Percentiles rank a stretch among this genome's conserved stretches.
Conservation (phyloP, 257 asterid genomes). For the Parsonsia alboflavescens region DNA sequence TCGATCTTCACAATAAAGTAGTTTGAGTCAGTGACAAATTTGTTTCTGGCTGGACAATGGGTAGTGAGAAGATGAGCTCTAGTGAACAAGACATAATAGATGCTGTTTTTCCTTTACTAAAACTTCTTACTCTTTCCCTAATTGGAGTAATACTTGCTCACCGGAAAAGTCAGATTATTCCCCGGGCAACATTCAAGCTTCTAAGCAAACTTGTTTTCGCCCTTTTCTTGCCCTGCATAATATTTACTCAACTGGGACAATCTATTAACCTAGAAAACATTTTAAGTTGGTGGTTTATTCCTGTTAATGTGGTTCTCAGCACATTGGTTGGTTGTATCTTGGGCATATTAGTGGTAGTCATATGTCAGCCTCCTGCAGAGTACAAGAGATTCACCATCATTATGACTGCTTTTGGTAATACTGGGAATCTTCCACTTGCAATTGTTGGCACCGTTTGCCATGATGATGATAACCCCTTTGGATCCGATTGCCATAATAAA, state of each 20-base stretch:
- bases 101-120: slow-evolving; percentile 36
- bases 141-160: slow-evolving; percentile 32
- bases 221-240: slow-evolving; percentile 43
- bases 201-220: slow-evolving; percentile 41
- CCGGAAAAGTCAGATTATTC: slow-evolving; percentile 21
- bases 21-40: background rate
- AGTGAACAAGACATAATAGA: slow-evolving; percentile 18
- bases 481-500: slow-evolving; percentile 27
- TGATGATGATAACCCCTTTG: slow-evolving; percentile 27
- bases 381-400: slow-evolving; percentile 33
- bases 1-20: background rate
- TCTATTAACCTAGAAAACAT: slow-evolving; percentile 27
- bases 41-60: slow-evolving; percentile 9
- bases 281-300: slow-evolving; percentile 43
- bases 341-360: slow-evolving; percentile 32
- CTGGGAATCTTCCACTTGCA: slow-evolving; percentile 37
- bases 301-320: slow-evolving; percentile 36
- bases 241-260: slow-evolving; percentile 34
- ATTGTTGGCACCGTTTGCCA: slow-evolving; percentile 38
- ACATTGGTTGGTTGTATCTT: slow-evolving; percentile 28
- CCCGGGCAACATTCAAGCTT: slow-evolving; percentile 38
- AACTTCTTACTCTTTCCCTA: slow-evolving; percentile 28
- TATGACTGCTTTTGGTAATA: slow-evolving; percentile 45
- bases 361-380: slow-evolving; percentile 36
- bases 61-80: slow-evolving; percentile 19